Conservation (phyloP, 306 rosid genomes). For the Amphicarpaea edgeworthii region DNA sequence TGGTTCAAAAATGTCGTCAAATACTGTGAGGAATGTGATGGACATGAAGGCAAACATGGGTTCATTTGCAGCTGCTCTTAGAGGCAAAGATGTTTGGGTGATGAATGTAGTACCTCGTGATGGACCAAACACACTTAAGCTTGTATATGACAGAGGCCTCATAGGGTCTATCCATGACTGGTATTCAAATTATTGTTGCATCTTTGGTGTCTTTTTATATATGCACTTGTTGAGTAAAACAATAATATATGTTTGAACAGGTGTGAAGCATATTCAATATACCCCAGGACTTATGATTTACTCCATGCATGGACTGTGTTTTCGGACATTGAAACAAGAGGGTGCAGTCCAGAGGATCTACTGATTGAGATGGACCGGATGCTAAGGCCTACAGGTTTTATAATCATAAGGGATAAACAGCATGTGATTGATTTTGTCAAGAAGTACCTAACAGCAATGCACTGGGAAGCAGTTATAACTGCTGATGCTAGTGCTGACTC, state of each 20-base stretch:
- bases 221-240: too few species aligned
- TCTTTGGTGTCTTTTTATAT: background rate
- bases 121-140: constrained; percentile 88
- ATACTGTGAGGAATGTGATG: constrained; percentile 82
- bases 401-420: constrained; percentile 77
- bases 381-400: constrained; percentile 84
- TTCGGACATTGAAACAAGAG: constrained; percentile 75
- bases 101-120: constrained; percentile 89
- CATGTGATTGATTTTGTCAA: constrained; percentile 71
- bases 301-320: constrained; percentile 86
- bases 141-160: constrained; percentile 88
- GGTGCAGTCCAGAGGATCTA: constrained; percentile 76
- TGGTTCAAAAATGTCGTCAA: constrained; percentile 66
- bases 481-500: constrained; percentile 64
- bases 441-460: constrained; percentile 75
- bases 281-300: constrained; percentile 87
- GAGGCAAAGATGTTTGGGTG: constrained; percentile 88
- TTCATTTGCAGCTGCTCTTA: constrained; percentile 87
- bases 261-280: constrained; percentile 90
- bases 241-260: too few species aligned
- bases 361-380: constrained; percentile 90
- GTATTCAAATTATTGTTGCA: constrained; percentile 48
- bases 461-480: constrained; percentile 85
- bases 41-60: constrained; percentile 97
- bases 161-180: constrained; percentile 79